phyloP scores from a whole-genome alignment of 306 rosid genomes.

The Begonia masoniana region DNA sequence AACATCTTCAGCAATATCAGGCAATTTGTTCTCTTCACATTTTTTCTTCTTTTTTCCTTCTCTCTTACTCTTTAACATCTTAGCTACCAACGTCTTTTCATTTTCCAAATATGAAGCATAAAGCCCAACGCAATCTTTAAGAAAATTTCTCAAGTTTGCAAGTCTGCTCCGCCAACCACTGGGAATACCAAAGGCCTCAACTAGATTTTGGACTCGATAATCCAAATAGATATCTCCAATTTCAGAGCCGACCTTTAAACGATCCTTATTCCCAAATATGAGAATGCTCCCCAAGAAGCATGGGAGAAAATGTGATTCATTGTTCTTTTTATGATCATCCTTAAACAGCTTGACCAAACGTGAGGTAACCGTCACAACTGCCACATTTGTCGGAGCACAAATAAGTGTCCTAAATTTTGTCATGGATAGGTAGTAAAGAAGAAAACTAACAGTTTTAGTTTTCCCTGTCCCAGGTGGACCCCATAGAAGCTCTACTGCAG shows the following conservation, averaged over 20 bases:
- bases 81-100: constrained; percentile 15
- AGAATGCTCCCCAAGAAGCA: constrained; percentile 43
- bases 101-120: constrained; percentile 42
- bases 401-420: constrained; percentile 37
- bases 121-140: constrained; percentile 46
- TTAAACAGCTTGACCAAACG: constrained; percentile 37
- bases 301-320: constrained; percentile 12
- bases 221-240: constrained; percentile 47
- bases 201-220: constrained; percentile 38
- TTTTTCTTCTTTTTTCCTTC: neutral
- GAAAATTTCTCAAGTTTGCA: constrained; percentile 36
- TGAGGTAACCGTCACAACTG: constrained; percentile 50
- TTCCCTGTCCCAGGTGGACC: constrained; percentile 91
- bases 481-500: constrained; percentile 52
- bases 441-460: constrained; percentile 41
- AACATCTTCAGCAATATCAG: constrained; percentile 8
- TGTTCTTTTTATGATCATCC: constrained; percentile 9
- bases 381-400: constrained; percentile 76
- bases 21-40: constrained; percentile 4
- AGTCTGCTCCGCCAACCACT: constrained; percentile 48
- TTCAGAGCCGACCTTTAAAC: constrained; percentile 41
- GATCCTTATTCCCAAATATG: constrained; percentile 54
- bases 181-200: constrained; percentile 23
- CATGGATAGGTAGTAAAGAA: constrained; percentile 29
- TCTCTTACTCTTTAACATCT: neutral